phyloP scores from a whole-genome alignment of 257 asterid species.

The Solanum dulcamara region DNA sequence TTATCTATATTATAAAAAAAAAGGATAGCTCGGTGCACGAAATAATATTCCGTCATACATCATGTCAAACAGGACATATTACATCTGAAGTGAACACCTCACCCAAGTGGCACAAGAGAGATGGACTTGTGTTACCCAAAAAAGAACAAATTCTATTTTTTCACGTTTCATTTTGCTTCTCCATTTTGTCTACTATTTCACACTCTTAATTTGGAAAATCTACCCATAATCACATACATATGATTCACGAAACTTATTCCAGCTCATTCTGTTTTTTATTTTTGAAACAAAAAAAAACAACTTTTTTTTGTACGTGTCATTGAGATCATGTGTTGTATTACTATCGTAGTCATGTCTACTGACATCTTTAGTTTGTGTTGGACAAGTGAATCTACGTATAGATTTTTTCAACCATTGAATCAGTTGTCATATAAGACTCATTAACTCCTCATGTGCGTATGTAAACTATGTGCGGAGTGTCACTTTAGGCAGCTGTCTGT shows the following conservation, averaged over 20 bases:
- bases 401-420: background rate
- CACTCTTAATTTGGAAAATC: background rate
- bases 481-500: conserved; percentile 6
- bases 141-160: background rate
- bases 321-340: background rate
- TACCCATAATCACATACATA: background rate
- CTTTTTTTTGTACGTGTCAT: background rate
- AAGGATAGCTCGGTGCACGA: no score
- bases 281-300: background rate
- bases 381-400: background rate
- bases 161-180: background rate
- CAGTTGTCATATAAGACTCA: background rate
- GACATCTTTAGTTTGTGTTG: background rate
- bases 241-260: background rate
- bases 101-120: background rate
- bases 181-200: background rate
- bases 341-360: background rate
- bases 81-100: background rate
- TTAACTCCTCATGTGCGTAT: background rate
- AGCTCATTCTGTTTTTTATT: background rate
- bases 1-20: no score
- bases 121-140: background rate
- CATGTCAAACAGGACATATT: background rate
- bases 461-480: background rate
- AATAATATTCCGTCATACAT: background rate